Evolutionary conservation across 2,329 filamentous ascomycete genomes (phyloP).

Genomic region (Colletotrichum spaethianum): DNA sequence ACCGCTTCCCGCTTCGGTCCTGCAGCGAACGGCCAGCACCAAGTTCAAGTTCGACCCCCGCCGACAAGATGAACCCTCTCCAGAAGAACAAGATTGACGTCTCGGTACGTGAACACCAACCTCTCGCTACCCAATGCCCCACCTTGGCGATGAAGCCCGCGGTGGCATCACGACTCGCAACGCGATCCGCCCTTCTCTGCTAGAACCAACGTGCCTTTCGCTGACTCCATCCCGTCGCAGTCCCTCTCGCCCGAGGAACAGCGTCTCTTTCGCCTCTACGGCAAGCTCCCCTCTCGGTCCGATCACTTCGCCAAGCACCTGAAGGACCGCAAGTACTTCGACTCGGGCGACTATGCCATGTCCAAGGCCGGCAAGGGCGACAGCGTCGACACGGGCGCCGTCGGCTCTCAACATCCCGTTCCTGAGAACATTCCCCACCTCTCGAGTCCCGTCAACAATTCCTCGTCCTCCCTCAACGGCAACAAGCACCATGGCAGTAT

Average conservation of each 20-base stretch:
- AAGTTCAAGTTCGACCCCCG: background rate
- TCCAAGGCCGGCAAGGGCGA: slow-evolving; percentile 98
- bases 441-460: slow-evolving; percentile 71
- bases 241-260: slow-evolving; percentile 95
- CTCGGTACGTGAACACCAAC: slow-evolving; percentile 75
- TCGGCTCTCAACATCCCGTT: slow-evolving; percentile 94
- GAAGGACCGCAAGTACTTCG: slow-evolving; percentile 99
- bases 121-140: slow-evolving; percentile 36
- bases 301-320: slow-evolving; percentile 98
- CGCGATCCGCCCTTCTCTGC: background rate
- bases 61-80: slow-evolving; percentile 86
- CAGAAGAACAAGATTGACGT: slow-evolving; percentile 99
- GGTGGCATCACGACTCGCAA: slow-evolving; percentile 19
- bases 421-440: slow-evolving; percentile 96
- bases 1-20: slow-evolving; percentile 3
- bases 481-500: slow-evolving; percentile 41
- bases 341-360: slow-evolving; percentile 95
- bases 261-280: slow-evolving; percentile 95
- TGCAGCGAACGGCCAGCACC: no score
- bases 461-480: slow-evolving; percentile 40
- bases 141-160: slow-evolving; percentile 19
- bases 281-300: slow-evolving; percentile 96
- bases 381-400: slow-evolving; percentile 91
- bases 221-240: slow-evolving; percentile 62
- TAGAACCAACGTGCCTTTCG: slow-evolving; percentile 21